Conservation (phyloP, 352 stramenopile species). For the Detonula confervacea region DNA sequence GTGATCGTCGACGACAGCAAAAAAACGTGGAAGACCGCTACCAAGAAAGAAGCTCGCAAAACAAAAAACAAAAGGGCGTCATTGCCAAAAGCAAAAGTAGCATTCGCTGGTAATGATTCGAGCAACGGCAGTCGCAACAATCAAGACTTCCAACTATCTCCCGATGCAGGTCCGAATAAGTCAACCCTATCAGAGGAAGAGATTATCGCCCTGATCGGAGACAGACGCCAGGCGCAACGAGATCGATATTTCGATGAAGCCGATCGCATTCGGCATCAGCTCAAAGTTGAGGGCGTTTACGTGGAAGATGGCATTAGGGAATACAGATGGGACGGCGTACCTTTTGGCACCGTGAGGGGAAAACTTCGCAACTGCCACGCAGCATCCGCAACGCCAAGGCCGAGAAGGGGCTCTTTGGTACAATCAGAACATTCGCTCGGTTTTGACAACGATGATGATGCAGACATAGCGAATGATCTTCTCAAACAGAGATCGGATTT, state of each 20-base stretch:
- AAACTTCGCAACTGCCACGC: slow-evolving; percentile 3
- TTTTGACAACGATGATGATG: slow-evolving; percentile 41
- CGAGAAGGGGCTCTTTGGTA: no score
- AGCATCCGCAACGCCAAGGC: background rate
- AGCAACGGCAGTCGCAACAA: background rate
- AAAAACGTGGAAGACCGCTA: background rate
- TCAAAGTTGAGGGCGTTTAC: slow-evolving; percentile 51
- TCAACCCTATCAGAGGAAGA: slow-evolving; percentile 49
- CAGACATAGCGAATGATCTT: slow-evolving; percentile 33
- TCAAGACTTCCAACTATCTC: slow-evolving; percentile 39
- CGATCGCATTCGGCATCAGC: slow-evolving; percentile 58
- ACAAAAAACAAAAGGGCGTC: background rate
- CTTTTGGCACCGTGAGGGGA: slow-evolving; percentile 18
- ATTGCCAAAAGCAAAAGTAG: background rate
- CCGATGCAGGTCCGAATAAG: slow-evolving; percentile 38
- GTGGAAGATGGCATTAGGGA: slow-evolving; percentile 65
- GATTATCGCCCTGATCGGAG: slow-evolving; percentile 59
- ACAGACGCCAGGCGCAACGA: slow-evolving; percentile 61
- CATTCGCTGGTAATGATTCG: background rate
- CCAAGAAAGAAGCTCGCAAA: background rate
- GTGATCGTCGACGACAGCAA: slow-evolving; percentile 42
- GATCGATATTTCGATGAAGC: slow-evolving; percentile 58
- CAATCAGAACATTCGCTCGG: slow-evolving; percentile 22
- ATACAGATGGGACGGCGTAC: slow-evolving; percentile 62
- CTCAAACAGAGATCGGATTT: slow-evolving; percentile 50